Evolutionary conservation across 768 basidiomycete genomes (phyloP).

Genomic region (Rhodotorula diobovata): DNA sequence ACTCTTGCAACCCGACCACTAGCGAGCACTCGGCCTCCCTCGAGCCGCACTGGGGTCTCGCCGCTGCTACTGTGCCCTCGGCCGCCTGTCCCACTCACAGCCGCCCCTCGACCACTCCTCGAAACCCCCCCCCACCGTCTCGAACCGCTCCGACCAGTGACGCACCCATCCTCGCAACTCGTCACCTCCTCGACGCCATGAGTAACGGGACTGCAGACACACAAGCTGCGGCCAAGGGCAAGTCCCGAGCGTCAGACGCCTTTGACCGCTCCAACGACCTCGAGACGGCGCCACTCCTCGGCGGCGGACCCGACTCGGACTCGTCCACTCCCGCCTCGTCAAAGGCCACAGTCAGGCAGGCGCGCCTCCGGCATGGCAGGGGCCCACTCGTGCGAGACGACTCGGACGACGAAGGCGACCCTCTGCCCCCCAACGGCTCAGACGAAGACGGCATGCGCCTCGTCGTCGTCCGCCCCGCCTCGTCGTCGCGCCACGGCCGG

Average conservation of each 20-base stretch:
- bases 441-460: neutral
- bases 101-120: too few relatives aligned
- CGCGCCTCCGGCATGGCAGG: conserved; percentile 23
- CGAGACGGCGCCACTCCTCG: conserved; percentile 13
- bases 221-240: conserved; percentile 16
- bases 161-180: neutral
- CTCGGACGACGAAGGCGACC: conserved; percentile 21
- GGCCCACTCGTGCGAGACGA: conserved; percentile 20
- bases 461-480: neutral
- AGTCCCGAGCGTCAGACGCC: neutral
- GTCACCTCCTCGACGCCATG: neutral
- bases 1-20: too few relatives aligned
- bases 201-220: neutral
- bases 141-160: too few relatives aligned
- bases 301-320: neutral
- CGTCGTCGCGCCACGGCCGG: neutral
- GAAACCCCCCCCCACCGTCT: too few relatives aligned
- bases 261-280: conserved; percentile 9
- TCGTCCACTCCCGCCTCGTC: neutral
- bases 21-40: too few relatives aligned
- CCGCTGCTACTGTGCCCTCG: too few relatives aligned
- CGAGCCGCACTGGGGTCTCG: too few relatives aligned
- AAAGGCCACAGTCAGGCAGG: neutral
- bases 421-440: neutral
- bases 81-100: too few relatives aligned